Conservation (phyloP, 495 filamentous ascomycete species). For the Daldinia grandis region DNA sequence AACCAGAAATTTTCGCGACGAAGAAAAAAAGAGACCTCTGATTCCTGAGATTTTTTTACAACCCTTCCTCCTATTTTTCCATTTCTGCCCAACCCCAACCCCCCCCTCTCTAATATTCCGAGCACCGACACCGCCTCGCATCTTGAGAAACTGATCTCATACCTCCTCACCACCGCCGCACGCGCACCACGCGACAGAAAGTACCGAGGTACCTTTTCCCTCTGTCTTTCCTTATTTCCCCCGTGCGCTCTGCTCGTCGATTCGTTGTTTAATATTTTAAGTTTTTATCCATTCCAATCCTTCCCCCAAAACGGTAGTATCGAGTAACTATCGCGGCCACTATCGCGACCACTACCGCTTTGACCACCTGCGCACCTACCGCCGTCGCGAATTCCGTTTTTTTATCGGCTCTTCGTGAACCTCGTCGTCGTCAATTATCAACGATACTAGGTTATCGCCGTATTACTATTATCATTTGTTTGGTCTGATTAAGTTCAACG, state of each 20-base stretch:
- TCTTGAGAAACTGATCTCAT: slow-evolving; percentile 43
- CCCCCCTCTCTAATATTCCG: slow-evolving; percentile 44
- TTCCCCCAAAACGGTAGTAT: slow-evolving; percentile 39
- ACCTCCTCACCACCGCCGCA: slow-evolving; percentile 27
- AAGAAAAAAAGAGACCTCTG: slow-evolving; percentile 47
- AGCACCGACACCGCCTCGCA: slow-evolving; percentile 46
- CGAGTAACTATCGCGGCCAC: slow-evolving; percentile 28
- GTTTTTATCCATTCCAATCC: slow-evolving; percentile 31
- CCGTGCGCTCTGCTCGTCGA: slow-evolving; percentile 33
- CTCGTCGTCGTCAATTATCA: slow-evolving; percentile 24
- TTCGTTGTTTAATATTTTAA: slow-evolving; percentile 38
- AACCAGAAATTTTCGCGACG: slow-evolving; percentile 49
- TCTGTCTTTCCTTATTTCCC: slow-evolving; percentile 29
- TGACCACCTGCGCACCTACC: slow-evolving; percentile 21
- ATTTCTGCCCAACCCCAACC: slow-evolving; percentile 48
- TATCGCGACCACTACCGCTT: slow-evolving; percentile 29
- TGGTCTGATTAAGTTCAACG: slow-evolving; percentile 47
- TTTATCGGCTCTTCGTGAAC: slow-evolving; percentile 15
- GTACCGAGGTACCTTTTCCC: slow-evolving; percentile 40
- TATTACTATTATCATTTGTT: slow-evolving; percentile 17
- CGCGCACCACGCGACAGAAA: slow-evolving; percentile 41
- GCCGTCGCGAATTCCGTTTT: neutral
- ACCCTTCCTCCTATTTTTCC: slow-evolving; percentile 51
- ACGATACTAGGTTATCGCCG: neutral
- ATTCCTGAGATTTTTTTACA: slow-evolving; percentile 48